A percentile compares a stretch with the other conserved stretches of the same genome.
phyloP scores from a whole-genome alignment of 306 rosid species.

The Lathyrus aphaca region DNA sequence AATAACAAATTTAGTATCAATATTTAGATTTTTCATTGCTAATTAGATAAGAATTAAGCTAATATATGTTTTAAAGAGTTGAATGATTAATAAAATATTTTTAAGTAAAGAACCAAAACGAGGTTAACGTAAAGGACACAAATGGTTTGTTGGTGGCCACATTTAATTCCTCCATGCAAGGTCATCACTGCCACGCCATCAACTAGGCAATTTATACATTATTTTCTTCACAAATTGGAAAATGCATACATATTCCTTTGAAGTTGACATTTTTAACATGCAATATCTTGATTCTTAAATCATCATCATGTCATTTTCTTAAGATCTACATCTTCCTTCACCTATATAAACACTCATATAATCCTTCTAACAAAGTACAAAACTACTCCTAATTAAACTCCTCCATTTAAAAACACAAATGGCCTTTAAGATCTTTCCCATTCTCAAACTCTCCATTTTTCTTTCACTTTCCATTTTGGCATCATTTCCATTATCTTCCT shows the following conservation, averaged over 20 bases:
- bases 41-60: no score
- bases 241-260: not conserved
- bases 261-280: constrained; percentile 18
- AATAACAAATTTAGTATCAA: no score
- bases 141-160: no score
- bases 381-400: no score
- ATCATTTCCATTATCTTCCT: not conserved
- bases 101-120: no score
- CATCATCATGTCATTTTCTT: not conserved
- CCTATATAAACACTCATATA: not conserved
- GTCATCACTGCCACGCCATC: not conserved
- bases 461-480: constrained; percentile 21
- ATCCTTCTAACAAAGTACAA: not conserved
- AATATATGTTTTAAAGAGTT: no score
- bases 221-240: not conserved
- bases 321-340: not conserved
- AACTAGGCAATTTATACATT: not conserved
- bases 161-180: not conserved
- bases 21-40: no score
- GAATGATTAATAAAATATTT: no score
- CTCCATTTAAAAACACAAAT: constrained; percentile 8
- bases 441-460: constrained; percentile 12
- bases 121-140: no score
- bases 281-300: not conserved
- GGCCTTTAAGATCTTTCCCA: constrained; percentile 45